Evolutionary conservation across 1,284 basidiomycete species (phyloP).

Genomic region (Kwoniella shivajii): DNA sequence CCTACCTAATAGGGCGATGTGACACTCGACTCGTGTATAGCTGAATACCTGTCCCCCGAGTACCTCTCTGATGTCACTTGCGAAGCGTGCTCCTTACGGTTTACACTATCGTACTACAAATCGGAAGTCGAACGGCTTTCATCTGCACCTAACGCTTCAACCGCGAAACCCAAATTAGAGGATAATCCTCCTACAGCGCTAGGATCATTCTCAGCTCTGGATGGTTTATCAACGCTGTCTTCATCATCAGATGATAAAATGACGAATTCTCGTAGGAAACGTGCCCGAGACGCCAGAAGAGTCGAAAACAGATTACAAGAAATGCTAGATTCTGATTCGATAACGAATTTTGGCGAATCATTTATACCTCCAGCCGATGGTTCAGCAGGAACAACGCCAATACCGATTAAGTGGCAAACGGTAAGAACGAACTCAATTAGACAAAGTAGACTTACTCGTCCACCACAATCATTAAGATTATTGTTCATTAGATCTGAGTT

Average conservation of each 20-base stretch:
- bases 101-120: conserved; percentile 48
- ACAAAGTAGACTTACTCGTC: conserved; percentile 58
- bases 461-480: conserved; percentile 76
- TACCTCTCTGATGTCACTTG: conserved; percentile 56
- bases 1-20: conserved; percentile 53
- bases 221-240: conserved; percentile 13
- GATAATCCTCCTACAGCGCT: conserved; percentile 13
- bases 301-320: conserved; percentile 64
- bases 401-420: conserved; percentile 45
- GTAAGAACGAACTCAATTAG: conserved; percentile 40
- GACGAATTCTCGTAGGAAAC: conserved; percentile 66
- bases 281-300: conserved; percentile 67
- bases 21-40: conserved; percentile 53
- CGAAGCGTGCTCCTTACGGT: conserved; percentile 54
- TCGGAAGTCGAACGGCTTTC: conserved; percentile 46
- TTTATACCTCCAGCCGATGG: background rate
- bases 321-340: conserved; percentile 62
- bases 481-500: conserved; percentile 85
- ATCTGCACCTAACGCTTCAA: conserved; percentile 9
- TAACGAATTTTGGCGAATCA: conserved; percentile 26
- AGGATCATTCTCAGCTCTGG: conserved; percentile 31
- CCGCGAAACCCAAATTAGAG: conserved; percentile 8
- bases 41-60: conserved; percentile 56
- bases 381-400: conserved; percentile 9
- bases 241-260: conserved; percentile 27